Evolutionary conservation across 73 alveolate species (phyloP).

Genomic region (Paramecium sonneborni): DNA sequence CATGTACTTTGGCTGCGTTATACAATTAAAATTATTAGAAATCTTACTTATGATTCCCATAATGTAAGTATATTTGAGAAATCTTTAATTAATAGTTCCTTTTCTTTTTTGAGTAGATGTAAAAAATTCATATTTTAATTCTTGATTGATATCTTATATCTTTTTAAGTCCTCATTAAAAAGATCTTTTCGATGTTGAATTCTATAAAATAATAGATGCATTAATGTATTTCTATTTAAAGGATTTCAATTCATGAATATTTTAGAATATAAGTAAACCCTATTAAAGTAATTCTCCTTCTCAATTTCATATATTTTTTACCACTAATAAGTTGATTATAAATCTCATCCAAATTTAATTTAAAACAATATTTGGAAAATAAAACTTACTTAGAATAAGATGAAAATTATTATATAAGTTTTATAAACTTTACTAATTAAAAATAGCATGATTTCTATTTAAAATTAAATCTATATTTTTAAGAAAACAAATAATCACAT

Average conservation of each 20-base stretch:
- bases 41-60: not conserved
- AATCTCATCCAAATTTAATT: not conserved
- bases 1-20: not conserved
- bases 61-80: not conserved
- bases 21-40: not conserved
- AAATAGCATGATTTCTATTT: conserved; percentile 74
- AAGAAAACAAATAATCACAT: conserved; percentile 75
- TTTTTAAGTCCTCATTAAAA: not conserved
- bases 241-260: conserved; percentile 32
- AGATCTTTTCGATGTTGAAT: conserved; percentile 29
- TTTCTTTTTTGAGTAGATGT: not conserved
- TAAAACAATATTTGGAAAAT: not conserved
- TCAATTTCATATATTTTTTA: no score
- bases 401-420: conserved; percentile 69
- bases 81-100: not conserved
- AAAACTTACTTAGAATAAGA: conserved; percentile 53
- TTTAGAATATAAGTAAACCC: no score
- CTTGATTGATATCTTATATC: not conserved
- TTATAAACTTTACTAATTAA: conserved; percentile 67
- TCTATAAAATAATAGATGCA: not conserved
- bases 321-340: no score
- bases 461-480: conserved; percentile 68
- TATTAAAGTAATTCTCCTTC: no score
- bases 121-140: not conserved
- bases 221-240: not conserved